A percentile compares a stretch with the other conserved stretches of the same genome.
Evolutionary conservation across 495 filamentous ascomycete genomes (phyloP).

Genomic region (Parmelia sp.): DNA sequence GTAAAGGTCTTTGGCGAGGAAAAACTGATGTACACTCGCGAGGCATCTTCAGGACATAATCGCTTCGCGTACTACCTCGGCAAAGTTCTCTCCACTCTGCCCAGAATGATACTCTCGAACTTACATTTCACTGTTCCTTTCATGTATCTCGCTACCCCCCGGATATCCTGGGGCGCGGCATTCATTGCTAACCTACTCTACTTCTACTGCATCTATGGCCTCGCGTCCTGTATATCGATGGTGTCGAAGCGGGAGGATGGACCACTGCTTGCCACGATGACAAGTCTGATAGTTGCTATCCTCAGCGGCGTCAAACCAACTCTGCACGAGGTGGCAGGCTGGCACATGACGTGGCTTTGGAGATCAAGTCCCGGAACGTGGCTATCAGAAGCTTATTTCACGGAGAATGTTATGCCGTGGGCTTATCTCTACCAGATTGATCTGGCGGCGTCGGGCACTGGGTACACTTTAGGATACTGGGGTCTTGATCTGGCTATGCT

Average conservation of each 20-base stretch:
- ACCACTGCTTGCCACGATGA: constrained; percentile 44
- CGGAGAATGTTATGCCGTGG: constrained; percentile 41
- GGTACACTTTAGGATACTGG: constrained; percentile 37
- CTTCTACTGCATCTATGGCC: constrained; percentile 54
- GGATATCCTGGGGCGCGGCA: constrained; percentile 39
- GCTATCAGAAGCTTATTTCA: constrained; percentile 52
- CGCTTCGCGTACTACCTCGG: constrained; percentile 49
- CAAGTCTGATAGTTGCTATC: constrained; percentile 42
- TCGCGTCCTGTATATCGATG: constrained; percentile 47
- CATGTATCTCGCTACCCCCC: constrained; percentile 43
- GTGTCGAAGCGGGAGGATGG: constrained; percentile 43
- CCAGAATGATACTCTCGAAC: constrained; percentile 44
- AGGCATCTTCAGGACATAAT: constrained; percentile 40
- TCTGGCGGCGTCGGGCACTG: constrained; percentile 24
- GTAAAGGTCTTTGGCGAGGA: constrained; percentile 54
- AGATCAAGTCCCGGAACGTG: constrained; percentile 46
- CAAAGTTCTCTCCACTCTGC: constrained; percentile 45
- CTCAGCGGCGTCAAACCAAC: constrained; percentile 46
- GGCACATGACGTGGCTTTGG: constrained; percentile 54
- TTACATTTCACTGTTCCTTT: constrained; percentile 51
- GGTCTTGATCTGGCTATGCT: constrained; percentile 36
- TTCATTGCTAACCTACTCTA: constrained; percentile 47
- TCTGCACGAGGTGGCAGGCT: constrained; percentile 40
- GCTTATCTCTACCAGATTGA: constrained; percentile 33
- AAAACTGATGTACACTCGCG: constrained; percentile 40